Conservation (phyloP, 768 basidiomycete species). For the Mrakia frigida region DNA sequence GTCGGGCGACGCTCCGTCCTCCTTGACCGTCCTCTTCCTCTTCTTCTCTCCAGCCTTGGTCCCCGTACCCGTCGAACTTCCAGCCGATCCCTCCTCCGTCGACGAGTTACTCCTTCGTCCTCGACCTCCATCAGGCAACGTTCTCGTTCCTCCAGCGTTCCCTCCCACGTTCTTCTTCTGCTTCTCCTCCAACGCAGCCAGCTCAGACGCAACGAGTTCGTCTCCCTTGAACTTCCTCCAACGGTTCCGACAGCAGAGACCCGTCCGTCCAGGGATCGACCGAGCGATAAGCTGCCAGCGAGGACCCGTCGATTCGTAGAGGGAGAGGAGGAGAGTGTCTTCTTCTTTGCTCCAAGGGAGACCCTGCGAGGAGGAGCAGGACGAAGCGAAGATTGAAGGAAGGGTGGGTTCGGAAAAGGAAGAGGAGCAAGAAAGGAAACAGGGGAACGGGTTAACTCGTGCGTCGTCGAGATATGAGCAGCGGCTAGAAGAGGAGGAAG, state of each 20-base stretch:
- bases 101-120: conserved; percentile 16
- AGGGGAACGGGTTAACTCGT: background rate
- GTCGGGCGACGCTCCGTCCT: background rate
- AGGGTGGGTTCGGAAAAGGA: background rate
- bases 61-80: conserved; percentile 14
- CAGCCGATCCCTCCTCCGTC: conserved; percentile 5
- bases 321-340: conserved; percentile 22
- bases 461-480: no score
- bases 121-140: conserved; percentile 27
- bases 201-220: conserved; percentile 14
- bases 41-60: conserved; percentile 19
- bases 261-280: conserved; percentile 32
- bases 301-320: conserved; percentile 25
- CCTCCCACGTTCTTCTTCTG: conserved; percentile 30
- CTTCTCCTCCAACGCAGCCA: conserved; percentile 23
- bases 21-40: conserved; percentile 13
- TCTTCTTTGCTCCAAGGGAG: conserved; percentile 28
- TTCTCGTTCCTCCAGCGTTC: conserved; percentile 31
- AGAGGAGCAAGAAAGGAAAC: background rate
- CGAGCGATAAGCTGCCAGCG: conserved; percentile 33
- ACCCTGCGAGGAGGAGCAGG: conserved; percentile 6
- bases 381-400: background rate
- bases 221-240: conserved; percentile 33
- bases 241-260: conserved; percentile 32
- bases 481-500: background rate